Evolutionary conservation across 2,329 filamentous ascomycete genomes (phyloP), one percentile per base, ranked within the genome.

Genomic region (Trichoderma sp.): DNA sequence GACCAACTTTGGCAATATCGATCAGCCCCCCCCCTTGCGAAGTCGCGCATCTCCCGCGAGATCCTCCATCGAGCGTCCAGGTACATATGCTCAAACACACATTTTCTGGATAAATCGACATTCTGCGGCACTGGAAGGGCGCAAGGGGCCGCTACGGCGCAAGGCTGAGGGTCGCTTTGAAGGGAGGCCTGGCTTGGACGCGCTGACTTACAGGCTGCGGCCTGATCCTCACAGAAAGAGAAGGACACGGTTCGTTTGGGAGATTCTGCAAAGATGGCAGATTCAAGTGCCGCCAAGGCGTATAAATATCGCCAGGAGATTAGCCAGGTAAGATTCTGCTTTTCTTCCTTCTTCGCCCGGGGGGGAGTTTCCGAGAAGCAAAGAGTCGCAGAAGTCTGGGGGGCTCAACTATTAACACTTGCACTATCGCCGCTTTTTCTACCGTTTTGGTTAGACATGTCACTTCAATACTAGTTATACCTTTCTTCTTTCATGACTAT

Each of bases 301-400:
- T 87, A 86, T 75, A 98, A 97, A 80, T 99, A 98, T 80, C 89
- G 94, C 79, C 93, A 96, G 83, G 95, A 99, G 85, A 99, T 99
- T 82, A 95, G 97, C 81, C 94, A 96, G 91, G 92, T 94, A 78
- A 82, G 89, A 63, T 15, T 2, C 29, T 22, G 4, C 22, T 35
- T 48, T 48, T 15, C 22, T 57, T 65, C 35, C 32, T 29, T 45
- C 39, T 7, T 59, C 2, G 4, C 39, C n/a, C 17, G 19, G 22
- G 1, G n/a, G n/a, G n/a, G n/a, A n/a, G 15, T 8, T 19, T 32
- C 37, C 13, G 42, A 32, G 13, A 13, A 27, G 22, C 25, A 5
- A 66, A 19, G 60, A 32, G 42, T 8, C 53, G 39, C 53, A 58
- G 64, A 39, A 65, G 63, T 17, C 63, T 57, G 63, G 9, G 52